Evolutionary conservation across 106 monocot species (phyloP).

Genomic region (Acanthochlamys bracteata): DNA sequence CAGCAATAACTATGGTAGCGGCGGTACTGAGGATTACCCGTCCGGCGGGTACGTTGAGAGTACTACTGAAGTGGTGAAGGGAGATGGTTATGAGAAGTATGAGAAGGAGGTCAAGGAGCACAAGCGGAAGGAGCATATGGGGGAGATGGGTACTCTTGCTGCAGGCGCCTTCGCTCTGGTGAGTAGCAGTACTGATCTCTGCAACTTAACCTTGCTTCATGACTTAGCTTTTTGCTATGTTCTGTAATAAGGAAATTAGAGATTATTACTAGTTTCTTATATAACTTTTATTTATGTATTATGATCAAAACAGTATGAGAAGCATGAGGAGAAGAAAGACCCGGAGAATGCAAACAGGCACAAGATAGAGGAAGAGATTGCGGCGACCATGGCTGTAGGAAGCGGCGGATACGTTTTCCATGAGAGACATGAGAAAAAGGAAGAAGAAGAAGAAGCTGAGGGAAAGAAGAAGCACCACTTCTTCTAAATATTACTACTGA

Average conservation of each 20-base stretch:
- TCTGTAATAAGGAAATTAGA: too few relatives aligned
- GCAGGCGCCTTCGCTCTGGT: slow-evolving; percentile 58
- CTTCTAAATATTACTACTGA: slow-evolving; percentile 1
- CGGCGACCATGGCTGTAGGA: slow-evolving; percentile 29
- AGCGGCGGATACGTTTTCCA: slow-evolving; percentile 58
- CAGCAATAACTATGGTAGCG: not conserved
- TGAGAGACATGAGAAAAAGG: slow-evolving; percentile 69
- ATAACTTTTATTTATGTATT: not conserved
- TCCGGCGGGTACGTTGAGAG: slow-evolving; percentile 2
- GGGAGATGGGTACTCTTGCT: slow-evolving; percentile 38
- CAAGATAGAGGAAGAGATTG: slow-evolving; percentile 69
- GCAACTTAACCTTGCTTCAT: too few relatives aligned
- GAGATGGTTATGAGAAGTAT: slow-evolving; percentile 5
- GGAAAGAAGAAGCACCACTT: slow-evolving; percentile 20
- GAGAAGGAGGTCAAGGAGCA: slow-evolving; percentile 50
- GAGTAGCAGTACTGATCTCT: not conserved
- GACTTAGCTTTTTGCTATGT: not conserved
- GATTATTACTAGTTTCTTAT: not conserved
- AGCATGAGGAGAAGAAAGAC: slow-evolving; percentile 63
- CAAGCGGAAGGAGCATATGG: slow-evolving; percentile 43
- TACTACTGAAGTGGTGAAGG: not conserved
- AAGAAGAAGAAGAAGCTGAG: slow-evolving; percentile 16
- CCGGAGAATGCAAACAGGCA: slow-evolving; percentile 66
- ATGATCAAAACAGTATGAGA: slow-evolving; percentile 54
- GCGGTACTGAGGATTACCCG: not conserved